A percentile compares a stretch with the other conserved stretches of the same genome.
Evolutionary conservation across 495 filamentous ascomycete genomes (phyloP).

Genomic region (Xylaria sp.): DNA sequence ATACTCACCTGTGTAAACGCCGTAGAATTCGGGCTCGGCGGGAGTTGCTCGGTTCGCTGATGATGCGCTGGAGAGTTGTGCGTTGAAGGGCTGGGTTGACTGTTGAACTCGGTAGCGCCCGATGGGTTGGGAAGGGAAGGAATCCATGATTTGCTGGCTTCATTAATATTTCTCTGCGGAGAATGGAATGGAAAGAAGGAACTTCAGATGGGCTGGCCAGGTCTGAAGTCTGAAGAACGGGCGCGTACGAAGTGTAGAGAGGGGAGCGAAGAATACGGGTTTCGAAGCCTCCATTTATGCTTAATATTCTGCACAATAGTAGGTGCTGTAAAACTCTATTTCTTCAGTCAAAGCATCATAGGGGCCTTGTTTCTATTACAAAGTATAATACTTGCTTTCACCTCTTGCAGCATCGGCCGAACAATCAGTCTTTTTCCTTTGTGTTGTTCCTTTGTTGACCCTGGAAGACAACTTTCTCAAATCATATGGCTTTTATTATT

Average conservation of each 20-base stretch:
- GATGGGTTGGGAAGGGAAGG: background rate
- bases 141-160: background rate
- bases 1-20: constrained; percentile 24
- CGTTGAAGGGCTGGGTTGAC: background rate
- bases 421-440: background rate
- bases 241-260: no score
- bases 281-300: background rate
- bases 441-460: background rate
- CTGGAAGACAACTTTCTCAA: background rate
- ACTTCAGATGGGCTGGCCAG: constrained; percentile 18
- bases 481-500: background rate
- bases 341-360: background rate
- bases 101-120: background rate
- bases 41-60: background rate
- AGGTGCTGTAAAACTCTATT: background rate
- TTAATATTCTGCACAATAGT: constrained; percentile 1
- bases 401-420: no score
- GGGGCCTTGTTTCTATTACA: background rate
- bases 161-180: background rate
- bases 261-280: no score
- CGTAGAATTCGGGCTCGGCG: background rate
- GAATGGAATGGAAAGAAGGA: background rate
- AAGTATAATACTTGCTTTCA: background rate
- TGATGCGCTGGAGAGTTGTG: no score
- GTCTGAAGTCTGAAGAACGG: constrained; percentile 12